Evolutionary conservation across 106 monocot species (phyloP).

Genomic region (Apostasia ramifera): DNA sequence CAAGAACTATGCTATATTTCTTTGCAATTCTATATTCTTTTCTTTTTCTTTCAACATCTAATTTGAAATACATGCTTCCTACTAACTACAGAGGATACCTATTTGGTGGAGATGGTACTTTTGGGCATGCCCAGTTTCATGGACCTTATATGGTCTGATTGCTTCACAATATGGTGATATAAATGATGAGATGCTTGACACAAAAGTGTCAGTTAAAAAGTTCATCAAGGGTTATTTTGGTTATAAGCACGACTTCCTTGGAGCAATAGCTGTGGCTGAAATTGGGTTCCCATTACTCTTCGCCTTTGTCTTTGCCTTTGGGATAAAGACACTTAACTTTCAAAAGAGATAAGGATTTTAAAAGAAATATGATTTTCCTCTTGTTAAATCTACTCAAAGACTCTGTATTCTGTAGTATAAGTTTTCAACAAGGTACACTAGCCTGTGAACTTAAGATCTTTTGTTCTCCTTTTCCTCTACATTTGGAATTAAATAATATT

Average conservation of each 20-base stretch:
- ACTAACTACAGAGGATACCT: slow-evolving; percentile 19
- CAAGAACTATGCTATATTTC: neutral
- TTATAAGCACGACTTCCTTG: slow-evolving; percentile 19
- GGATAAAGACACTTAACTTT: slow-evolving; percentile 22
- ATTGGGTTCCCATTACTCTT: slow-evolving; percentile 20
- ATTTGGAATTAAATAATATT: too few species aligned
- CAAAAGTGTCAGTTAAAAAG: neutral
- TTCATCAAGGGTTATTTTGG: slow-evolving; percentile 11
- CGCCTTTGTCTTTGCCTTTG: slow-evolving; percentile 17
- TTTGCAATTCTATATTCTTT: neutral
- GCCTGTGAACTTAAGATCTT: too few species aligned
- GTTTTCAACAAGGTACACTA: too few species aligned
- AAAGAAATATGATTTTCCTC: too few species aligned
- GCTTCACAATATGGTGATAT: slow-evolving; percentile 23
- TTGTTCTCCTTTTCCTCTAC: too few species aligned
- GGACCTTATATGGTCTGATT: slow-evolving; percentile 20
- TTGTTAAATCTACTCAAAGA: too few species aligned
- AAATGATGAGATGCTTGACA: neutral
- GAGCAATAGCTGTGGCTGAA: slow-evolving; percentile 2
- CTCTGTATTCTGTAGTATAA: too few species aligned
- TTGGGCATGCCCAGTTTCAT: slow-evolving; percentile 23
- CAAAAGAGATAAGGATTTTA: slow-evolving; percentile 14
- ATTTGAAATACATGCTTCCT: too few species aligned
- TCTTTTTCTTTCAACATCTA: neutral
- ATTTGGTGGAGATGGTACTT: slow-evolving; percentile 30